Base-by-base conservation (phyloP, 1,284 basidiomycete genomes). In the Cutaneotrichosporon sp. region DNA sequence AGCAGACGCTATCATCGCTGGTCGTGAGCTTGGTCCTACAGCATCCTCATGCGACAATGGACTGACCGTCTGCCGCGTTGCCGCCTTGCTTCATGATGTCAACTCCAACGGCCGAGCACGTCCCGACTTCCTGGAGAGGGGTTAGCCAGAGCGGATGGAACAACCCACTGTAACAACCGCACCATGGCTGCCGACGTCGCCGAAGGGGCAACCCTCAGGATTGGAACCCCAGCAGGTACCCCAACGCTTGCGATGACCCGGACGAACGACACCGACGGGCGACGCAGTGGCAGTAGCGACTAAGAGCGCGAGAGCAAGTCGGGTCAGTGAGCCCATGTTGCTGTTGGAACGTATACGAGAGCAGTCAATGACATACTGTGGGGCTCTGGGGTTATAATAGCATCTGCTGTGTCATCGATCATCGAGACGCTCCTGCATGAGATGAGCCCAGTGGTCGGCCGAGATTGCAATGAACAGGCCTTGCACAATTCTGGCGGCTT, bases 21-120 rank as follows among this genome's bases (percentile, higher is more conserved):
- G 10, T 3, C 9, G n/a, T 46, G 24, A 43, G 53, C 43, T 29
- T 18, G 47, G n/a, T n/a, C n/a, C n/a, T n/a, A n/a, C n/a, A 9
- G 18, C 36, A 14, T 16, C n/a, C 9, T 24, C 20, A 8, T 18
- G 36, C 2, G 2, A 2, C 9, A 25, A 16, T 7, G n/a, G 6
- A 69, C 69, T 58, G 64, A 72, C 65, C 59, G 70, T 81, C 81
- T 22, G 78, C 79, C 2, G 80, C 81, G 49, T 73, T 76, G 10
- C 81, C 80, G 16, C 81, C 81, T 18, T 71, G 54, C 36, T 68
- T 63, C 31, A 82, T 68, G 29, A 80, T 71, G 38, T 77, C 69
- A 6, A 77, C 73, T 27, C 79, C 81, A 42, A 80, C 71, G 46
- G 79, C 73, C 18, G 79, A 79, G 70, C 80, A 81, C 11, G 77